phyloP scores from a whole-genome alignment of 768 basidiomycete species.

The Pleurotus giganteus region DNA sequence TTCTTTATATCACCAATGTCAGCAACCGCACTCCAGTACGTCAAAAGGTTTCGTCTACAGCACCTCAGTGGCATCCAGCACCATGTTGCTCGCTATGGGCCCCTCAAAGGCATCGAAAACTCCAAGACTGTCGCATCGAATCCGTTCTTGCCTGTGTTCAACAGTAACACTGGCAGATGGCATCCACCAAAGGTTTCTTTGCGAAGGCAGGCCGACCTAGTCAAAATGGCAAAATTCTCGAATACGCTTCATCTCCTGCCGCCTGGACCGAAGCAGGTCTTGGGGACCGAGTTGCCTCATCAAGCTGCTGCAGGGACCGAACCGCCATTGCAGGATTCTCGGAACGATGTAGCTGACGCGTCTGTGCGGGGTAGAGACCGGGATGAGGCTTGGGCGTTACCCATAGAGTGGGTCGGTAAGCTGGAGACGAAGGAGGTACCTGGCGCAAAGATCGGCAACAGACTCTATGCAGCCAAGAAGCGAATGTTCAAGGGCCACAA shows the following conservation, averaged over 20 bases:
- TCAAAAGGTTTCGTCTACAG: conserved; percentile 45
- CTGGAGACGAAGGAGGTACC: conserved; percentile 35
- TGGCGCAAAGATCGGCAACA: conserved; percentile 51
- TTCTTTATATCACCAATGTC: too few relatives aligned
- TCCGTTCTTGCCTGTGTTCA: conserved; percentile 68
- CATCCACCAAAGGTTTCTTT: conserved; percentile 68
- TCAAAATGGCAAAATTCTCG: conserved; percentile 64
- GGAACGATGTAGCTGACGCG: neutral
- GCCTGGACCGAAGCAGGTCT: conserved; percentile 55
- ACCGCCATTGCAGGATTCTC: too few relatives aligned
- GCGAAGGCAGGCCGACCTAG: conserved; percentile 73
- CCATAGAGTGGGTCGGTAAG: conserved; percentile 43
- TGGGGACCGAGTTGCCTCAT: neutral
- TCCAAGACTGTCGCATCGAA: conserved; percentile 40
- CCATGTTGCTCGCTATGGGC: conserved; percentile 34
- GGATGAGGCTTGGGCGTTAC: conserved; percentile 26
- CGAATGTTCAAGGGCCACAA: conserved; percentile 94
- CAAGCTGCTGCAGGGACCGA: too few relatives aligned
- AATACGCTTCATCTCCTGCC: conserved; percentile 62
- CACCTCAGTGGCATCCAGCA: conserved; percentile 39
- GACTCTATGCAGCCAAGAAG: conserved; percentile 74
- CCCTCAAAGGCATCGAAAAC: conserved; percentile 26
- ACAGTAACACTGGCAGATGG: conserved; percentile 63
- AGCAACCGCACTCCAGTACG: conserved; percentile 23
- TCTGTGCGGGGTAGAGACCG: conserved; percentile 1